Evolutionary conservation across 495 filamentous ascomycete genomes (phyloP).

Genomic region (Poronia punctata): DNA sequence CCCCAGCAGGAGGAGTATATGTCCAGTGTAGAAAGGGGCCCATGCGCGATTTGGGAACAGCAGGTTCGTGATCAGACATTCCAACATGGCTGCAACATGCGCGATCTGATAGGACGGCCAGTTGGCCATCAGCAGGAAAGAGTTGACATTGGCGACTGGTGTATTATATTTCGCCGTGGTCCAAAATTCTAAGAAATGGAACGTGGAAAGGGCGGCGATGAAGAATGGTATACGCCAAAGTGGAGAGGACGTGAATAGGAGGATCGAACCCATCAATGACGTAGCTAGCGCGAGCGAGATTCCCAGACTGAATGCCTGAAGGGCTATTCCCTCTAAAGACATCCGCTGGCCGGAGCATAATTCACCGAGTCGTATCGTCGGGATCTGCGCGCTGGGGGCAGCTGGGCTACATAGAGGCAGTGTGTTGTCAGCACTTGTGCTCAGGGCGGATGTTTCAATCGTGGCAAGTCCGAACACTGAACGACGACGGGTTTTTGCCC

Average conservation of each 20-base stretch:
- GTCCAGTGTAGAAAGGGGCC: conserved; percentile 24
- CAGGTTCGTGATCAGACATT: conserved; percentile 55
- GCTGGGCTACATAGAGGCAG: conserved; percentile 28
- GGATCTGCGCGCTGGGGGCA: conserved; percentile 22
- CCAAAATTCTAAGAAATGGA: conserved; percentile 96
- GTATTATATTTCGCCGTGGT: conserved; percentile 82
- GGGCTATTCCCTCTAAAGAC: conserved; percentile 72
- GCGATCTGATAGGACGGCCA: conserved; percentile 80
- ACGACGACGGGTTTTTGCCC: conserved; percentile 19
- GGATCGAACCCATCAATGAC: conserved; percentile 33
- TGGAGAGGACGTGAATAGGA: conserved; percentile 31
- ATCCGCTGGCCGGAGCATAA: conserved; percentile 50
- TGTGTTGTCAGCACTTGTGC: conserved; percentile 24
- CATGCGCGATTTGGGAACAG: conserved; percentile 50
- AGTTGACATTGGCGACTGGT: conserved; percentile 54
- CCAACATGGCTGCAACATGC: conserved; percentile 63
- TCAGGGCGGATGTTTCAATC: conserved; percentile 13
- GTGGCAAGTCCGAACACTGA: conserved; percentile 16
- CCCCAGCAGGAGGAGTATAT: conserved; percentile 43
- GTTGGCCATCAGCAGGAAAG: conserved; percentile 83
- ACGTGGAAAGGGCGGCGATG: conserved; percentile 62
- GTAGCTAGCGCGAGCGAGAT: conserved; percentile 36
- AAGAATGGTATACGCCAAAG: conserved; percentile 87
- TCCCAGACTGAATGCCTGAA: conserved; percentile 55
- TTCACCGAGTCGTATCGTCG: conserved; percentile 16